Conservation (phyloP, 225 moss, liverwort and hornwort species). For the Physcomitrellopsis africana region DNA sequence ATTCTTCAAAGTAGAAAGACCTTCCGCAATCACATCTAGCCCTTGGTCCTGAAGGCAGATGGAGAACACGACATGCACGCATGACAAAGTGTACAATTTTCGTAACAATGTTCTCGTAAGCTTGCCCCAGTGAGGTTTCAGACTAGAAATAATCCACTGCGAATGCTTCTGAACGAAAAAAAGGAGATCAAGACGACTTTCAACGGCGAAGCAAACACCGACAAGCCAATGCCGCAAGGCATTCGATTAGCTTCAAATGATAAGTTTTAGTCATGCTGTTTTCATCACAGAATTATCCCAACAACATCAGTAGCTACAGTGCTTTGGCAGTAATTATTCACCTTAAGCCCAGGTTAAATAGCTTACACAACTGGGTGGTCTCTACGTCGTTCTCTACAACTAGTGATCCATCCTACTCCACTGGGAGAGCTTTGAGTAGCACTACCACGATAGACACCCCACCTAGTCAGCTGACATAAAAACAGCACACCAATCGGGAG, state of each 20-base stretch:
- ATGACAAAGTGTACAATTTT: not conserved
- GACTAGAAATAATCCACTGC: too few species aligned
- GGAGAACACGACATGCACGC: not conserved
- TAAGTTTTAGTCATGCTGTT: not conserved
- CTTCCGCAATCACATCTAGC: conserved; percentile 72
- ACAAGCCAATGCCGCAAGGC: not conserved
- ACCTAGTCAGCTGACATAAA: not conserved
- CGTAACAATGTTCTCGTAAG: not conserved
- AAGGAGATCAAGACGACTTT: not conserved
- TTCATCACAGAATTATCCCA: not conserved
- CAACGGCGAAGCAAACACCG: not conserved
- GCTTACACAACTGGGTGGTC: not conserved
- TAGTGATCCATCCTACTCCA: conserved; percentile 12
- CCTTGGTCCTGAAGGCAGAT: conserved; percentile 54
- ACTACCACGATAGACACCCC: not conserved
- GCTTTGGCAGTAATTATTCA: not conserved
- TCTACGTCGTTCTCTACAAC: not conserved
- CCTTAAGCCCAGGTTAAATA: not conserved
- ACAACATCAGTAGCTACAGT: not conserved
- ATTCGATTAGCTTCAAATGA: not conserved
- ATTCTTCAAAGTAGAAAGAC: conserved; percentile 67
- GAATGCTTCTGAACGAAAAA: not conserved
- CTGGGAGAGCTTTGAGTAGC: not conserved
- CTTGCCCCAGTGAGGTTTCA: not conserved
- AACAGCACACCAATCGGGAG: not conserved